phyloP scores from a whole-genome alignment of 371 early-diverging fungal species.

The Mortierella sp. region DNA sequence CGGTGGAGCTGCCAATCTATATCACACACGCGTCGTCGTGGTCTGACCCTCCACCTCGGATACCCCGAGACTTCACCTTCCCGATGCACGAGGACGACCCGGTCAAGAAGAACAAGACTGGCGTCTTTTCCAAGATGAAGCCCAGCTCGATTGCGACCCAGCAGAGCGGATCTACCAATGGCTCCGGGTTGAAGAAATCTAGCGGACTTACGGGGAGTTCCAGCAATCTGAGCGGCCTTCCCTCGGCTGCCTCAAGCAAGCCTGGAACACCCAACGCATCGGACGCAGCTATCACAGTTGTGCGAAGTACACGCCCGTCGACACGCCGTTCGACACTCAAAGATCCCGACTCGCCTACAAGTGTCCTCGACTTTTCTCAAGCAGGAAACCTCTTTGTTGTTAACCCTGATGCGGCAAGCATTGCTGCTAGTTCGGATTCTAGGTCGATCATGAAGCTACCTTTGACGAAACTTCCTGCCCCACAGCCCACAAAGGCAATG shows the following conservation, averaged over 20 bases:
- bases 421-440: constrained; percentile 2
- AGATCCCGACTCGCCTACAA: constrained; percentile 53
- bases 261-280: neutral
- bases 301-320: constrained; percentile 3
- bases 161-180: neutral
- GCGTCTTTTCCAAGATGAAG: constrained; percentile 46
- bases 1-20: constrained; percentile 57
- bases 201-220: neutral
- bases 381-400: constrained; percentile 55
- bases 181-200: neutral
- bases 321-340: constrained; percentile 36
- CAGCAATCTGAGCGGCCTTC: neutral
- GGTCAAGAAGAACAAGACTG: constrained; percentile 47
- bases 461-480: neutral
- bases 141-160: constrained; percentile 3
- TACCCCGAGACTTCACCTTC: constrained; percentile 45
- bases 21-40: constrained; percentile 58
- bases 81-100: constrained; percentile 47
- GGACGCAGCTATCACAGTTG: neutral
- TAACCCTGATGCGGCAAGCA: constrained; percentile 36
- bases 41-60: constrained; percentile 56
- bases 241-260: constrained; percentile 12
- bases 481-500: neutral
- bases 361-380: constrained; percentile 49
- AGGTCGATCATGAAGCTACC: neutral